Evolutionary conservation across 2,329 filamentous ascomycete genomes (phyloP).

Genomic region (Cercospora sesami): DNA sequence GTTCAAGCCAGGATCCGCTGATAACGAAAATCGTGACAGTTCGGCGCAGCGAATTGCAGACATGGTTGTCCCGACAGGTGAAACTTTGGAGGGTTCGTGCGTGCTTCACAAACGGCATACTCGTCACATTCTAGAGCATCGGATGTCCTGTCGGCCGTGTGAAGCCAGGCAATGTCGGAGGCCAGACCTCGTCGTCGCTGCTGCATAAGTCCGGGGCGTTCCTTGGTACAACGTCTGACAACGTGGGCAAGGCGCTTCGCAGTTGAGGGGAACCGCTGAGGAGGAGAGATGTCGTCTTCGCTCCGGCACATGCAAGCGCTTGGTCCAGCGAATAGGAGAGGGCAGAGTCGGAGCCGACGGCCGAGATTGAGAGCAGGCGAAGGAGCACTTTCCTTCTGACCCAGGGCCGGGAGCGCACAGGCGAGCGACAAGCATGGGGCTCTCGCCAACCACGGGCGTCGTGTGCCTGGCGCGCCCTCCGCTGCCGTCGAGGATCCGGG

Average conservation of each 20-base stretch:
- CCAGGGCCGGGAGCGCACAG: background rate
- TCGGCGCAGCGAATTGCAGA: background rate
- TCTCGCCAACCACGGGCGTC: background rate
- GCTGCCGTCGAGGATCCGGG: constrained; percentile 1
- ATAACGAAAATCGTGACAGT: background rate
- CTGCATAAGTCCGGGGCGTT: background rate
- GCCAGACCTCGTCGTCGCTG: background rate
- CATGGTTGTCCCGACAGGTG: background rate
- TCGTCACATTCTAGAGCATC: background rate
- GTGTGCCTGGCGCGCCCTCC: background rate
- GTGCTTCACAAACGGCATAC: background rate
- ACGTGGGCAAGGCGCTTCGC: constrained; percentile 2
- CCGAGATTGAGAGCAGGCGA: background rate
- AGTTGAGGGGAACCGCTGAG: background rate
- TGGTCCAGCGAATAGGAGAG: constrained; percentile 4
- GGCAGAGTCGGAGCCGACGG: background rate
- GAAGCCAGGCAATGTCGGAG: background rate
- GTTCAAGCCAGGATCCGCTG: background rate
- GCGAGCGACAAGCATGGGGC: background rate
- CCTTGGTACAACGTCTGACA: background rate
- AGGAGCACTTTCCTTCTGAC: background rate
- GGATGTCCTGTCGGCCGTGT: background rate
- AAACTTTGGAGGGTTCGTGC: background rate
- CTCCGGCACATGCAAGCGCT: constrained; percentile 1
- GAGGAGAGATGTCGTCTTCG: constrained; percentile 4